phyloP scores from a whole-genome alignment of 1,284 basidiomycete species.

The Pseudozyma thailandica region DNA sequence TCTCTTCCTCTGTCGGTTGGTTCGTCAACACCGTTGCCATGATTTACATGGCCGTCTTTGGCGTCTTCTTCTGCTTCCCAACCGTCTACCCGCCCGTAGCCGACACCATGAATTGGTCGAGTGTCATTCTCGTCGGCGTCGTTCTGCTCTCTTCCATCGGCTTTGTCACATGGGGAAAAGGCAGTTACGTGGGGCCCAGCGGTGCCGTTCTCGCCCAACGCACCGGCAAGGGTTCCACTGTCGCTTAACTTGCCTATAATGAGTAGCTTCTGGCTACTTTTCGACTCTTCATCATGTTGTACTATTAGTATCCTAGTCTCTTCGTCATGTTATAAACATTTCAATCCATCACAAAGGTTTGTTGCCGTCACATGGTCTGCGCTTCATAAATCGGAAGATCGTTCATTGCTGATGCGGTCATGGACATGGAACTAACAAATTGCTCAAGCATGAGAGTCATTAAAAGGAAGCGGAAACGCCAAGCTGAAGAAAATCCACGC shows the following conservation, averaged over 20 bases:
- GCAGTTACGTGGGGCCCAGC: slow-evolving; percentile 29
- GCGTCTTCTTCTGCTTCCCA: slow-evolving; percentile 37
- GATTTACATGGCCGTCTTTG: slow-evolving; percentile 34
- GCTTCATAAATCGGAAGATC: no score
- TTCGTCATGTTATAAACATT: no score
- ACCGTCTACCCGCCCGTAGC: slow-evolving; percentile 22
- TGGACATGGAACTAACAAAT: no score
- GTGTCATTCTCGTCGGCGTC: slow-evolving; percentile 31
- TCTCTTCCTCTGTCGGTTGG: slow-evolving; percentile 21
- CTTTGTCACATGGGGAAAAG: slow-evolving; percentile 26
- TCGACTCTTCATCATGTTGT: no score
- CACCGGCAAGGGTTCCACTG: slow-evolving; percentile 8
- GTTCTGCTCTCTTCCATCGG: slow-evolving; percentile 22
- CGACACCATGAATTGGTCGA: slow-evolving; percentile 37
- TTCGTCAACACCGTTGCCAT: slow-evolving; percentile 24
- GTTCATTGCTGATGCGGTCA: no score
- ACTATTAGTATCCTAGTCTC: no score
- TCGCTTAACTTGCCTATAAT: background rate
- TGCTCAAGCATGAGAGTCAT: no score
- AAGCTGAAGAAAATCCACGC: background rate
- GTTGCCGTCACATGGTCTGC: no score
- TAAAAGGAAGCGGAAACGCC: background rate
- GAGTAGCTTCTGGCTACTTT: no score
- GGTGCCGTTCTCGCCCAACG: slow-evolving; percentile 26
- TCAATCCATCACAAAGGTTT: no score